Base-by-base conservation (phyloP, 2,329 filamentous ascomycete species). In the Bipolaris sorokiniana region DNA sequence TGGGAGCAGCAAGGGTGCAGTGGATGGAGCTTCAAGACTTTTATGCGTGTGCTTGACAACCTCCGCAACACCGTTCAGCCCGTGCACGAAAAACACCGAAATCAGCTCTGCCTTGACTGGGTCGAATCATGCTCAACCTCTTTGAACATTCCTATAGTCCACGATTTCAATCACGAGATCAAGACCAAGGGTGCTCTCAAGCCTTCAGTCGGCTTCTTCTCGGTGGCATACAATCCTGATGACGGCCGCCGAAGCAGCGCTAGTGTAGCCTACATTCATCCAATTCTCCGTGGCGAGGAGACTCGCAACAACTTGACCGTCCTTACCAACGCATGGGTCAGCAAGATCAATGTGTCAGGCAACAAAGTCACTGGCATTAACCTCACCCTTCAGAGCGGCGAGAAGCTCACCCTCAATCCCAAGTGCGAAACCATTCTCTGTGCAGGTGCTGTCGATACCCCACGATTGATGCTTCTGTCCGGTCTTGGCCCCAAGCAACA, bases 31-130 rank as follows among this genome's bases (percentile, higher is more conserved):
- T 96, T 96, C 79, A 87, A 91, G 73, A 91, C 86, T 59, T 90
- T 97, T 78, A 95, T 87, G 78, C 86, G 91, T 56, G 82, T 92
- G 42, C 82, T 95, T 66, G 89, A 95, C 81, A 91, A 90, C 77
- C 83, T 96, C 67, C 89, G 90, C 76, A 96, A 95, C 82, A 92
- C 90, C n/a, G 85, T 96, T 61, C 91, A 96, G 79, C 92, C 92
- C 9, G 91, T 96, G 33, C 91, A 96, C 77, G 84, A 86, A 56
- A 87, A 89, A 57, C 92, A 96, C 80, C 86, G 91, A 67, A 97
- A 96, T 80, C 90, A 96, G 82, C 84, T 97, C 49, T 96, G 91
- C 83, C 86, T 91, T 77, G 92, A 96, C 78, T 97, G 92, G 92
- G 85, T 97, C 55, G 80, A 89, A 69, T 86, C 91, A 31, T 95